A percentile compares a stretch with the other conserved stretches of the same genome.
Conservation (phyloP, 768 basidiomycete genomes). For the Suillus placidus region DNA sequence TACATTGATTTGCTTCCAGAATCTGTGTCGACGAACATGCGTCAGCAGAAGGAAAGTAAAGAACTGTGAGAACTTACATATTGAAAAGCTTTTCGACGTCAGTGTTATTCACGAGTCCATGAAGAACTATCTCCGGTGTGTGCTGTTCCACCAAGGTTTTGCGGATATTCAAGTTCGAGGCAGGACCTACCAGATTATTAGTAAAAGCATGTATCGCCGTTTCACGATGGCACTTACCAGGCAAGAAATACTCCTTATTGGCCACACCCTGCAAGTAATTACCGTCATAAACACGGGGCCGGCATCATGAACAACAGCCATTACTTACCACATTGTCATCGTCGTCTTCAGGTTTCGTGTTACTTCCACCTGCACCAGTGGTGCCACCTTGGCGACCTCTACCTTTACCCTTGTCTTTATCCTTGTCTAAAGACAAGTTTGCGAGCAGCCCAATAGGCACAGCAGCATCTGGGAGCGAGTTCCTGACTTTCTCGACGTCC, state of each 20-base stretch:
- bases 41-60: constrained; percentile 3
- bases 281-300: constrained; percentile 11
- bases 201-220: not conserved
- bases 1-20: constrained; percentile 72
- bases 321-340: constrained; percentile 64
- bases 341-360: constrained; percentile 45
- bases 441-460: constrained; percentile 80
- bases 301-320: constrained; percentile 8
- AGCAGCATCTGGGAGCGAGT: constrained; percentile 64
- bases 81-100: constrained; percentile 86
- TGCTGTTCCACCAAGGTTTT: constrained; percentile 76
- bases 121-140: constrained; percentile 79
- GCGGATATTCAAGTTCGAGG: constrained; percentile 69
- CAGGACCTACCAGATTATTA: constrained; percentile 51
- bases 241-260: constrained; percentile 78
- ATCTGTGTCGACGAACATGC: constrained; percentile 44
- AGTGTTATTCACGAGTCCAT: constrained; percentile 73
- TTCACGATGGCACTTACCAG: constrained; percentile 47
- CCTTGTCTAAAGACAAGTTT: constrained; percentile 65
- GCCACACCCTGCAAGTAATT: constrained; percentile 64
- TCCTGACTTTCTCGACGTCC: constrained; percentile 49
- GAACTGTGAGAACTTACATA: constrained; percentile 53
- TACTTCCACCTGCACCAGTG: constrained; percentile 12
- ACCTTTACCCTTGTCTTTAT: constrained; percentile 43
- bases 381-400: constrained; percentile 33